phyloP scores from a whole-genome alignment of 768 basidiomycete genomes.

The Pleurotus citrinopileatus region DNA sequence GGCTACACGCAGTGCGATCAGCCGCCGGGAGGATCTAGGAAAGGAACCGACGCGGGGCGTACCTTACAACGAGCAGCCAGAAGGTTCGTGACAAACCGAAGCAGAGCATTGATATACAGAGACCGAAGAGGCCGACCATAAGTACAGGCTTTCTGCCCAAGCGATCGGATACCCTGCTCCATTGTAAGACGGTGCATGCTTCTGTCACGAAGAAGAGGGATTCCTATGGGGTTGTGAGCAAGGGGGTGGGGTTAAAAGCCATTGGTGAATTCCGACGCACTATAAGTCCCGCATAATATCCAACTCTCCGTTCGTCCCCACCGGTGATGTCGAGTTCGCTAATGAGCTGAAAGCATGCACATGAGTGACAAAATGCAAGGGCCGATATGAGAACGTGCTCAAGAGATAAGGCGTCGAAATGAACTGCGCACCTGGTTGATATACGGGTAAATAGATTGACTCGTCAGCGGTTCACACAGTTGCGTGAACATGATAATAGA shows the following conservation, averaged over 20 bases:
- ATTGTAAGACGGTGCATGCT: slow-evolving; percentile 55
- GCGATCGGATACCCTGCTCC: slow-evolving; percentile 61
- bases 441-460: slow-evolving; percentile 60
- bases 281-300: slow-evolving; percentile 67
- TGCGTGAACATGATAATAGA: slow-evolving; percentile 45
- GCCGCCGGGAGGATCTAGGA: background rate
- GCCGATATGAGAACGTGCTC: background rate
- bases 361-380: background rate
- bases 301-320: slow-evolving; percentile 61
- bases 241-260: background rate
- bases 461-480: slow-evolving; percentile 45
- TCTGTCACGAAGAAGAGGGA: slow-evolving; percentile 62
- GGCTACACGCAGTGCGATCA: slow-evolving; percentile 31
- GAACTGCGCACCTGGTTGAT: slow-evolving; percentile 44
- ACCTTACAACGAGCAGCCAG: slow-evolving; percentile 55
- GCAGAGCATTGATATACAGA: slow-evolving; percentile 47
- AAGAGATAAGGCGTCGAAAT: background rate
- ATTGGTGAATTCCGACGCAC: slow-evolving; percentile 20
- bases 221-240: no score
- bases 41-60: slow-evolving; percentile 1
- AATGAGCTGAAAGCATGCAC: slow-evolving; percentile 41
- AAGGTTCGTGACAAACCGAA: slow-evolving; percentile 66
- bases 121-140: slow-evolving; percentile 53
- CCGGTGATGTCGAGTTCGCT: slow-evolving; percentile 59
- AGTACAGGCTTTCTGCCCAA: slow-evolving; percentile 62